These are phyloP conservation scores for Cucumis melo DNA, from an alignment of 306 rosid genomes.

Conservation along the genomic window DNA sequence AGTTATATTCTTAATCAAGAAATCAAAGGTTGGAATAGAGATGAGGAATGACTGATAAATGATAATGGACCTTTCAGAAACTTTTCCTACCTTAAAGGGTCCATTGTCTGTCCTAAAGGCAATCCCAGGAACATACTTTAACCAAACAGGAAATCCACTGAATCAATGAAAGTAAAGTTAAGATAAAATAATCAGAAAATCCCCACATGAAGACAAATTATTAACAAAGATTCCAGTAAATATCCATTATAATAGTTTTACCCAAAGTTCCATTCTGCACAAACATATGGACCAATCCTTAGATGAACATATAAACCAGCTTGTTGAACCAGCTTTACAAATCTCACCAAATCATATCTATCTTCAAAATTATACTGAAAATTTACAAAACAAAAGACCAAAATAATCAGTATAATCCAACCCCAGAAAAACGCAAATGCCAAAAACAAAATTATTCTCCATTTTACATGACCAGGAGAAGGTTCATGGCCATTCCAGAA, in stretches of 20 bases:
- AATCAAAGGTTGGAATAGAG: not conserved
- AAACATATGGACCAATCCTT: conserved; percentile 69
- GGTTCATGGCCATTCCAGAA: conserved; percentile 98
- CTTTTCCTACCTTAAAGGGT: conserved; percentile 64
- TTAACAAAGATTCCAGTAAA: not conserved
- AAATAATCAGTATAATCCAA: not conserved
- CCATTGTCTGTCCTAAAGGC: conserved; percentile 75
- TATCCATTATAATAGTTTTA: conserved; percentile 10
- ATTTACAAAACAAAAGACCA: not conserved
- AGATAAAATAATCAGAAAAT: not conserved
- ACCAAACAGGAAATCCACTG: conserved; percentile 98
- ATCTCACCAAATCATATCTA: conserved; percentile 73
- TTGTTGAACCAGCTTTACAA: conserved; percentile 70
- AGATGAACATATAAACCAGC: conserved; percentile 90
- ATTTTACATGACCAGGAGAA: conserved; percentile 55
- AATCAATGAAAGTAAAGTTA: not conserved
- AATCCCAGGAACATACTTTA: conserved; percentile 70
- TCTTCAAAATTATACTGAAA: conserved; percentile 72
- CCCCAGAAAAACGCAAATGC: not conserved
- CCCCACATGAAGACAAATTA: not conserved
- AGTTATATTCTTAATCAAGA: too few relatives aligned
- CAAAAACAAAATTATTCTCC: not conserved
- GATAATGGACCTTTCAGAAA: not conserved
- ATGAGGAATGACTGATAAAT: not conserved
- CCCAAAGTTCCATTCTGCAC: conserved; percentile 99